phyloP scores from a whole-genome alignment of 2,329 filamentous ascomycete genomes.

The Penicillium corylophilum region DNA sequence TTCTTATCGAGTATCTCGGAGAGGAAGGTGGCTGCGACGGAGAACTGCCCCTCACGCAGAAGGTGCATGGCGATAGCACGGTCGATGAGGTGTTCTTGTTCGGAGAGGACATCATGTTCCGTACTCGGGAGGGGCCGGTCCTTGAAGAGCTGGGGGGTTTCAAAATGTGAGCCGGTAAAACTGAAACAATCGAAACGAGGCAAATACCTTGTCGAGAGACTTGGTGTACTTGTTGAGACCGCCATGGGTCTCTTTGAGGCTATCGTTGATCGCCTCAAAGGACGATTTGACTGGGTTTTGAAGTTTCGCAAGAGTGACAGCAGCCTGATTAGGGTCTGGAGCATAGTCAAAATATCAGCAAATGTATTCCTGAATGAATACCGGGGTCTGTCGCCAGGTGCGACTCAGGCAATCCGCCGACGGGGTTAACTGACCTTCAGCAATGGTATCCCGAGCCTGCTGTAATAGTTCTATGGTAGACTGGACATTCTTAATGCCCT shows the following conservation, averaged over 20 bases:
- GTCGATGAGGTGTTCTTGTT: slow-evolving; percentile 77
- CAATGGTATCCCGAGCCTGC: slow-evolving; percentile 70
- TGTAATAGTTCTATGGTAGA: slow-evolving; percentile 75
- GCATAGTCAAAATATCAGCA: slow-evolving; percentile 1
- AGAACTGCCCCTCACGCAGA: slow-evolving; percentile 89
- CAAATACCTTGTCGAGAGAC: slow-evolving; percentile 71
- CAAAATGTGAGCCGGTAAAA: background rate
- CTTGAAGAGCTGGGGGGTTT: slow-evolving; percentile 59
- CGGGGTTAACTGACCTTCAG: slow-evolving; percentile 55
- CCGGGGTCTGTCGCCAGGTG: background rate
- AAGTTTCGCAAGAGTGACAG: slow-evolving; percentile 74
- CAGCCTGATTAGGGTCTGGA: slow-evolving; percentile 67
- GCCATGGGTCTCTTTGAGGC: slow-evolving; percentile 79
- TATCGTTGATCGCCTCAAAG: slow-evolving; percentile 76
- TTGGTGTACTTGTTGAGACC: slow-evolving; percentile 82
- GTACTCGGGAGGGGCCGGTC: slow-evolving; percentile 68
- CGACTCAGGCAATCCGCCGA: background rate
- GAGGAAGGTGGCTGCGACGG: slow-evolving; percentile 81
- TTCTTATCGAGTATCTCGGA: slow-evolving; percentile 61
- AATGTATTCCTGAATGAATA: background rate
- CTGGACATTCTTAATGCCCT: slow-evolving; percentile 77
- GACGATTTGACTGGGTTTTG: slow-evolving; percentile 81
- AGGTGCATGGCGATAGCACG: slow-evolving; percentile 96
- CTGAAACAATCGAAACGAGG: background rate
- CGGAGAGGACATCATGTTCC: slow-evolving; percentile 76